Evolutionary conservation across 768 basidiomycete species (phyloP).

Genomic region (Albatrellus ellisii): DNA sequence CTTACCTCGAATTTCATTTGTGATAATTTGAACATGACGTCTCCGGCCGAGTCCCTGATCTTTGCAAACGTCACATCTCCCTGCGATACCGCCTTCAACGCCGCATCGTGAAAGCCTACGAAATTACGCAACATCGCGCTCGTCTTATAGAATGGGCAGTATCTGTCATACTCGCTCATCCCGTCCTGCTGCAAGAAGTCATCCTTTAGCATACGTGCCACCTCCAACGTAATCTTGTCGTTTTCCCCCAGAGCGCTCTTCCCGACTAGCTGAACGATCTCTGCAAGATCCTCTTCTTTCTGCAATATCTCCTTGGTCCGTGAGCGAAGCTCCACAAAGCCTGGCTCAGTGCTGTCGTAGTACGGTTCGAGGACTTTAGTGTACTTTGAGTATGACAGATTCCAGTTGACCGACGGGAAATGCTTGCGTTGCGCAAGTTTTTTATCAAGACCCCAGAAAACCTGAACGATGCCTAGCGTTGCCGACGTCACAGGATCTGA

Average conservation of each 20-base stretch:
- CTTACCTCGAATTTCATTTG: constrained; percentile 98
- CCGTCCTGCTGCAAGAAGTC: constrained; percentile 98
- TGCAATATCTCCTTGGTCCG: constrained; percentile 95
- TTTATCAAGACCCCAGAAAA: constrained; percentile 99
- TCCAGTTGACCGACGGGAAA: constrained; percentile 99
- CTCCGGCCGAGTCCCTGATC: constrained; percentile 77
- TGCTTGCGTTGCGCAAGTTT: constrained; percentile 97
- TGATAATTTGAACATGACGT: constrained; percentile 93
- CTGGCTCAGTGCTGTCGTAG: constrained; percentile 83
- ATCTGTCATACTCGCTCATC: constrained; percentile 95
- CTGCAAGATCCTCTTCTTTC: constrained; percentile 96
- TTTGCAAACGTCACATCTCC: constrained; percentile 74
- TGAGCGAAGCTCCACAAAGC: constrained; percentile 89
- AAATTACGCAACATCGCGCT: constrained; percentile 92
- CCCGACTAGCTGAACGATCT: constrained; percentile 98
- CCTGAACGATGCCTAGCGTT: constrained; percentile 96
- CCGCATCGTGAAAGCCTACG: constrained; percentile 87
- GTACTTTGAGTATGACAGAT: constrained; percentile 98
- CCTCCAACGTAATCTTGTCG: constrained; percentile 97
- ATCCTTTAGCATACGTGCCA: constrained; percentile 94
- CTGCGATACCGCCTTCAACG: constrained; percentile 72
- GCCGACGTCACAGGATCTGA: constrained; percentile 98
- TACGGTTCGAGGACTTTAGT: constrained; percentile 85
- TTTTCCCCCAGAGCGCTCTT: constrained; percentile 94
- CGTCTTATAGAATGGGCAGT: constrained; percentile 99